phyloP scores from a whole-genome alignment of 768 basidiomycete species.

The Podaxis carcinomalis region DNA sequence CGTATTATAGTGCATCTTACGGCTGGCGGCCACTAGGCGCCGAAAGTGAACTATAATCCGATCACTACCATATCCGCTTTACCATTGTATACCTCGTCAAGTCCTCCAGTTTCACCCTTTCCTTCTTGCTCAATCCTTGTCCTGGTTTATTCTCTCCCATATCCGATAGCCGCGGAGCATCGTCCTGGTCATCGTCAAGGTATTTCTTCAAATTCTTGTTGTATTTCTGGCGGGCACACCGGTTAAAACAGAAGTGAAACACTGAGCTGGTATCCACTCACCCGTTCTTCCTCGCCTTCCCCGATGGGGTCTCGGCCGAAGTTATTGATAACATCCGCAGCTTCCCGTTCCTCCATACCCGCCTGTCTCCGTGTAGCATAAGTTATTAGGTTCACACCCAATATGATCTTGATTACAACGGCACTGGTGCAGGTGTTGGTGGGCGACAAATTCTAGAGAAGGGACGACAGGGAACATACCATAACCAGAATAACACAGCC shows the following conservation, averaged over 20 bases:
- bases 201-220: slow-evolving; percentile 76
- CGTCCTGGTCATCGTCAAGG: slow-evolving; percentile 65
- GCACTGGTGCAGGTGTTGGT: slow-evolving; percentile 40
- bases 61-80: slow-evolving; percentile 73
- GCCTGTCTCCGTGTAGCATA: slow-evolving; percentile 73
- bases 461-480: slow-evolving; percentile 46
- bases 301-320: slow-evolving; percentile 90
- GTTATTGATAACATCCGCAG: slow-evolving; percentile 77
- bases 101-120: slow-evolving; percentile 75
- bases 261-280: slow-evolving; percentile 25
- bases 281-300: slow-evolving; percentile 84
- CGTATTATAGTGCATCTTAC: no score
- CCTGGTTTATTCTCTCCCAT: slow-evolving; percentile 61
- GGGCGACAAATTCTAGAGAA: not conserved
- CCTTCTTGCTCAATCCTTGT: slow-evolving; percentile 41
- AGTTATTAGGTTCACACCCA: slow-evolving; percentile 83
- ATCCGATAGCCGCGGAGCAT: slow-evolving; percentile 62
- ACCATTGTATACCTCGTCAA: slow-evolving; percentile 95
- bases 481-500: slow-evolving; percentile 75
- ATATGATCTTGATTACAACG: slow-evolving; percentile 86
- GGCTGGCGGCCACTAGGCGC: not conserved
- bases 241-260: slow-evolving; percentile 1
- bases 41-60: not conserved
- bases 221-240: slow-evolving; percentile 49
- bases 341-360: slow-evolving; percentile 74